Evolutionary conservation across 2,329 filamentous ascomycete genomes (phyloP).

Genomic region (Colletotrichum tabaci): DNA sequence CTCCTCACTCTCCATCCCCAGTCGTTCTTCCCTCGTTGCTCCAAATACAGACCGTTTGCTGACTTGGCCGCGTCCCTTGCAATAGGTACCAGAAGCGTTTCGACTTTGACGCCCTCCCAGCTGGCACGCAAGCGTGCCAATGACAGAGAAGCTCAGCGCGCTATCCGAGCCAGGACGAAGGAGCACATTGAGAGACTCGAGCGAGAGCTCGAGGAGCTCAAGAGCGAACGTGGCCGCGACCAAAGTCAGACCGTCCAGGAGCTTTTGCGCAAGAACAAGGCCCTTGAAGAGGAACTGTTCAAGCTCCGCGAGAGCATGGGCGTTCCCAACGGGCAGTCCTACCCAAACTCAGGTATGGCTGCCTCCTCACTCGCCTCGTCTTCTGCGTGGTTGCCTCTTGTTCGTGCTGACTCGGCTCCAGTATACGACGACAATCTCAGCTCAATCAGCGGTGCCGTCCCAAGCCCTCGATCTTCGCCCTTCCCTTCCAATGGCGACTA

Average conservation of each 20-base stretch:
- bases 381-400: conserved; percentile 39
- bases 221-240: conserved; percentile 63
- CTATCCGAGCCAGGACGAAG: conserved; percentile 89
- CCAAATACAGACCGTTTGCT: conserved; percentile 16
- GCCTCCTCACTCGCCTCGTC: conserved; percentile 40
- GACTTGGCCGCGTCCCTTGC: conserved; percentile 13
- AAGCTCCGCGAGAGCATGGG: conserved; percentile 62
- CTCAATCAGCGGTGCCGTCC: conserved; percentile 55
- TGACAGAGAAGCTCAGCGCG: conserved; percentile 90
- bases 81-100: conserved; percentile 80
- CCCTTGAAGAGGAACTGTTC: conserved; percentile 67
- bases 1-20: conserved; percentile 21
- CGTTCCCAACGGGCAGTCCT: conserved; percentile 58
- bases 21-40: conserved; percentile 10
- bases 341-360: conserved; percentile 58
- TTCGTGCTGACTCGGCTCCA: conserved; percentile 46
- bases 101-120: conserved; percentile 89
- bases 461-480: conserved; percentile 62
- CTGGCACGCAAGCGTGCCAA: conserved; percentile 92
- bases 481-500: conserved; percentile 62
- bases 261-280: conserved; percentile 66
- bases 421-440: conserved; percentile 60
- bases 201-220: conserved; percentile 80
- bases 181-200: conserved; percentile 87
- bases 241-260: conserved; percentile 67